Conservation (phyloP, 2,329 filamentous ascomycete genomes). For the Sporothrix variecibatus region DNA sequence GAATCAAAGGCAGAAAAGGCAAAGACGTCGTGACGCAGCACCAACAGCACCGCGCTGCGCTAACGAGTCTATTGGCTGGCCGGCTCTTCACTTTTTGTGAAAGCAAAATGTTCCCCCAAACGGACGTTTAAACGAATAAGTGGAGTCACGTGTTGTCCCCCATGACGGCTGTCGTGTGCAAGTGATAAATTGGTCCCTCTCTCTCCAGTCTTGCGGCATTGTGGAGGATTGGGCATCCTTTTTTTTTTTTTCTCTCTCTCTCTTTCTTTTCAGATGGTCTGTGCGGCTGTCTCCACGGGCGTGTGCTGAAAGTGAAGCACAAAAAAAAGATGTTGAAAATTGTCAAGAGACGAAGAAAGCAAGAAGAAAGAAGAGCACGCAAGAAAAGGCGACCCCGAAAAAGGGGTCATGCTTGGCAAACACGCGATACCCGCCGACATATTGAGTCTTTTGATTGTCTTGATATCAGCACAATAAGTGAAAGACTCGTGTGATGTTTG, state of each 20-base stretch:
- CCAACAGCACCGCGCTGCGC: neutral
- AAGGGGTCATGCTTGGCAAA: neutral
- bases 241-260: neutral
- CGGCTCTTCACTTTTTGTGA: neutral
- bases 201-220: neutral
- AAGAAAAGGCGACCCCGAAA: neutral
- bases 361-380: neutral
- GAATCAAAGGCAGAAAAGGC: neutral
- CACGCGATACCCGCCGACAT: neutral
- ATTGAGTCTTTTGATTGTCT: neutral
- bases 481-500: neutral
- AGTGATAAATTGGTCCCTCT: neutral
- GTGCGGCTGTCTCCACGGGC: neutral
- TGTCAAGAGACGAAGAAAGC: neutral
- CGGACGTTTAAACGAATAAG: neutral
- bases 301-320: neutral
- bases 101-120: neutral
- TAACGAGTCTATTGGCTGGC: neutral
- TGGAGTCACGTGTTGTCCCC: slow-evolving; percentile 7
- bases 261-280: neutral
- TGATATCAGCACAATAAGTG: neutral
- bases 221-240: neutral
- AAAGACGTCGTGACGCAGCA: neutral
- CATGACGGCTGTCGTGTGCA: neutral
- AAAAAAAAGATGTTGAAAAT: neutral